Conservation (phyloP, 306 rosid genomes). For the Chamaecrista fasciculata region DNA sequence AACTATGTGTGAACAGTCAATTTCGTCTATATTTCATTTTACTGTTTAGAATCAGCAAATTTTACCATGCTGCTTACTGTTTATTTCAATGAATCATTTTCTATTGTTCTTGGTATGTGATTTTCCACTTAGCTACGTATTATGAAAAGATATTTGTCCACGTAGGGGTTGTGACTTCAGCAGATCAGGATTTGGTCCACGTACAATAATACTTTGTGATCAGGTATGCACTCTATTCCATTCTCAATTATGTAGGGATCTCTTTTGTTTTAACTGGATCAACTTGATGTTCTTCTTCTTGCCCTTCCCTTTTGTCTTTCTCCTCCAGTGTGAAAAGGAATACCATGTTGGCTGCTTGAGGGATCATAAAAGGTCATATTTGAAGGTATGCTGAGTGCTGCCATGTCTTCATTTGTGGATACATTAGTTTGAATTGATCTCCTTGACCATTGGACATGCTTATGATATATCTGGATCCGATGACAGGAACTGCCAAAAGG, state of each 20-base stretch:
- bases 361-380: conserved; percentile 92
- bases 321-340: conserved; percentile 98
- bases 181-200: conserved; percentile 98
- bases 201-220: conserved; percentile 95
- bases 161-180: conserved; percentile 88
- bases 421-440: conserved; percentile 14
- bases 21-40: conserved; percentile 13
- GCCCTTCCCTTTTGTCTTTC: neutral
- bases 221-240: conserved; percentile 54
- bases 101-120: neutral
- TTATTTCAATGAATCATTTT: conserved; percentile 24
- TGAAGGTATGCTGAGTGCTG: conserved; percentile 57
- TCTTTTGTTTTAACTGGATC: conserved; percentile 17
- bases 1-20: neutral
- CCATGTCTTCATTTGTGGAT: conserved; percentile 28
- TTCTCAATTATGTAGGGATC: conserved; percentile 5
- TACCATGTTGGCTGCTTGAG: conserved; percentile 96
- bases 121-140: conserved; percentile 20
- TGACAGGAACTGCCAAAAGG: conserved; percentile 92
- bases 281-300: conserved; percentile 6
- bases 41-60: conserved; percentile 4
- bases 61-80: conserved; percentile 11
- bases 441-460: conserved; percentile 17
- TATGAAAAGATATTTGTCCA: conserved; percentile 26
- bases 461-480: conserved; percentile 23